Evolutionary conservation across 2,329 filamentous ascomycete genomes (phyloP).

Genomic region (Sporothrix protearum): DNA sequence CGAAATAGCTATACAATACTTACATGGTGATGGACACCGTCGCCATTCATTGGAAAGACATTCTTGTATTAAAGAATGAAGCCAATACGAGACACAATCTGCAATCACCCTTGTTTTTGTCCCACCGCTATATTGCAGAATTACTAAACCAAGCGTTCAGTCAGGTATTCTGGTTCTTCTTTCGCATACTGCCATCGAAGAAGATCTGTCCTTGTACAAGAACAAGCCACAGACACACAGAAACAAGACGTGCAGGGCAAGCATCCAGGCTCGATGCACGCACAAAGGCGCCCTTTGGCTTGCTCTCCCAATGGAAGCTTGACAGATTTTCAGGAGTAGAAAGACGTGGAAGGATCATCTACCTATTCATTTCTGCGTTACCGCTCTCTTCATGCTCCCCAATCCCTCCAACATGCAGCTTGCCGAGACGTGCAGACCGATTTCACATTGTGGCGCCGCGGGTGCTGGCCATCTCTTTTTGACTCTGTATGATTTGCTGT

Average conservation of each 20-base stretch:
- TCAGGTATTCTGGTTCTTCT: neutral
- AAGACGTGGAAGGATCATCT: too few species aligned
- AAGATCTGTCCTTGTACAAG: neutral
- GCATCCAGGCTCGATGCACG: neutral
- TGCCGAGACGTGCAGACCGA: conserved; percentile 24
- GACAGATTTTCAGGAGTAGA: neutral
- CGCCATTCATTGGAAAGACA: neutral
- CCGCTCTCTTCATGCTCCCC: neutral
- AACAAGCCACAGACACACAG: neutral
- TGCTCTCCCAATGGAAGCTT: neutral
- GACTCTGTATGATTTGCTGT: neutral
- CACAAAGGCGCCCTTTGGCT: neutral
- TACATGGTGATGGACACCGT: neutral
- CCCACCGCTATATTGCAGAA: neutral
- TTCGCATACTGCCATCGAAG: neutral
- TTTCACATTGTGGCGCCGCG: neutral
- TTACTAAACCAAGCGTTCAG: neutral
- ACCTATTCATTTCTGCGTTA: neutral
- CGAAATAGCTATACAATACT: neutral
- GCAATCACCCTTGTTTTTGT: neutral
- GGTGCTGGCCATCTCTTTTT: neutral
- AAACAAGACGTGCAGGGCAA: neutral
- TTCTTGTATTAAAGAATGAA: neutral
- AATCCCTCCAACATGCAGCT: neutral
- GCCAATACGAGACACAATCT: neutral